Base-by-base conservation (phyloP, 2,329 filamentous ascomycete genomes). In the Colletotrichum simmondsii region DNA sequence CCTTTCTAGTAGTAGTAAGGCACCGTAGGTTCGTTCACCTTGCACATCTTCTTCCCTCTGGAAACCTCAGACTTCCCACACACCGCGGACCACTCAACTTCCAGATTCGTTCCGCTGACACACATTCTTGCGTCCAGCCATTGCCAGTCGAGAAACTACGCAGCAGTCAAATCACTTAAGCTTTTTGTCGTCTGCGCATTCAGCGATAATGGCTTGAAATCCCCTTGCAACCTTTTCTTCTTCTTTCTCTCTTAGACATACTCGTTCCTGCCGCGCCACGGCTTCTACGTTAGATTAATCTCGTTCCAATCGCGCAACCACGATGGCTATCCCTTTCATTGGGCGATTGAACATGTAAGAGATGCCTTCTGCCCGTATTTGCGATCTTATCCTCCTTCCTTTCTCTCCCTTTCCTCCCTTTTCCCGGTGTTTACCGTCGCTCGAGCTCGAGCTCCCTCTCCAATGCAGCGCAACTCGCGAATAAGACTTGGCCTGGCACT, bases 271-370 rank as follows among this genome's bases (percentile, higher is more conserved):
- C 64, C 46, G 60, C 66, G 60, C 71, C 53, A 56, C 71, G 53
- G 60, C 60, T 28, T 60, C 35, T 30, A 22, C 28, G 28, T 62
- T 42, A 53, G 35, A 73, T 65, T 68, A 56, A 57, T 42, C 49
- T 46, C 42, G 30, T 70, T 59, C 74, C 77, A 80, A 70, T 35
- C 28, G 52, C 22, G 16, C 65, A 49, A 56, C 74, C 77, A 80
- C 69, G 64, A 89, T 89, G 87, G 82, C 87, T 62, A 82, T 89
- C 62, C 87, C 87, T 10, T 88, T 89, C 74, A 80, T 89, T 37
- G 87, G 87, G 65, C 85, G 87, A 75, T 82, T 89, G 67, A 86
- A 87, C 77, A 82, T 86, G 87, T 89, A 77, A 80, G 87, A 83
- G 74, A 46, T 71, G 22, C 22, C 30, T 12, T 12, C 28, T 35